Base-by-base conservation (phyloP, 1,284 basidiomycete species). In the Retiboletus fuscus region DNA sequence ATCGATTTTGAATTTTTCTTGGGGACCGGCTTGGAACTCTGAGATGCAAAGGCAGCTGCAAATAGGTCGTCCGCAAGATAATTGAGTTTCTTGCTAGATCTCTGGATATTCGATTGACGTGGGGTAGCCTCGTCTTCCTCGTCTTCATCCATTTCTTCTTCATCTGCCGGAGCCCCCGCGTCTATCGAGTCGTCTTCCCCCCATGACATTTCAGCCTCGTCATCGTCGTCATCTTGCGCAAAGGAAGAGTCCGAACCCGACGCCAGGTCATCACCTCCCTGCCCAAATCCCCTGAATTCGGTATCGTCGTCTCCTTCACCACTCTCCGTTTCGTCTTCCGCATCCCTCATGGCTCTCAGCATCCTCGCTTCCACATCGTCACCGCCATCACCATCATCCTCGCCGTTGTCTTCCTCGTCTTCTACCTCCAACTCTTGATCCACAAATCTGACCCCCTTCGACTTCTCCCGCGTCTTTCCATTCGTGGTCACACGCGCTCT, bases 31-130 rank as follows among this genome's bases (percentile, higher is more conserved):
- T 72, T 79, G 73, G 55, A 78, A 61, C 72, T 81, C 61, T 76
- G 79, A 5, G 81, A 73, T 3, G 83, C 75, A 72, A 89, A 88
- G 1, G 88, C 88, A 69, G 86, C 81, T 3, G 79, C 71, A 74
- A 89, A 89, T 39, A 89, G 77, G 65, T 87, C 83, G 73, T 89
- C 88, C 12, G 86, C 85, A 24, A 89, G 85, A 73, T 88, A 85
- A 57, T 84, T 79, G 22, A 77, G 74, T 72, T 79, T 83, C 64
- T 44, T 72, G 39, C 41, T 30, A 51, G 58, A 30, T 57, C 24
- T 66, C 34, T 22, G 51, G 39, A 65, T 67, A 34, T 63, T 71
- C 47, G 61, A 64, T 60, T 67, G 68, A 18, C 12, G 39, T 53
- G 61, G 63, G 26, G 61, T 53, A 10, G 26, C 44, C 16, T 66